Evolutionary conservation across 768 basidiomycete species (phyloP).

Genomic region (Russula sp.): DNA sequence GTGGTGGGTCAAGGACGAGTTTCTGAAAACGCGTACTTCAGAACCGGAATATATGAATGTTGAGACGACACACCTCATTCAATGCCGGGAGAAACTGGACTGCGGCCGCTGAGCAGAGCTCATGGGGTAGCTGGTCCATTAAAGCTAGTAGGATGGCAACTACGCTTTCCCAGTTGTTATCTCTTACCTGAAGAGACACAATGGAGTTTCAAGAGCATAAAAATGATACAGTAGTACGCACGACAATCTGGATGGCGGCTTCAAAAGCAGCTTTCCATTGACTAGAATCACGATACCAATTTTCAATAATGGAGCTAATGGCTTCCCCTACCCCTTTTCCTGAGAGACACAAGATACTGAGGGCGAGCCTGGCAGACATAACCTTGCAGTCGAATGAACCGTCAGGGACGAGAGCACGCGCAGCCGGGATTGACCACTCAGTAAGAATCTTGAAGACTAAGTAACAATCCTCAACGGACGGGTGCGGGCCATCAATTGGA

Average conservation of each 20-base stretch:
- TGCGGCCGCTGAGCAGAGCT: slow-evolving; percentile 44
- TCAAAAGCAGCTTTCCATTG: slow-evolving; percentile 28
- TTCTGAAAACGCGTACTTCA: slow-evolving; percentile 37
- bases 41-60: background rate
- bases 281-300: slow-evolving; percentile 36
- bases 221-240: slow-evolving; percentile 8
- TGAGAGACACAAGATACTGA: slow-evolving; percentile 41
- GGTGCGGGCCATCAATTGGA: slow-evolving; percentile 28
- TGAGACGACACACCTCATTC: slow-evolving; percentile 45
- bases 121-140: slow-evolving; percentile 48
- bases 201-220: background rate
- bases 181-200: slow-evolving; percentile 37
- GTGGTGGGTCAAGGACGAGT: slow-evolving; percentile 52
- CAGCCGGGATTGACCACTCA: slow-evolving; percentile 49
- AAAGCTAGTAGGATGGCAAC: slow-evolving; percentile 44
- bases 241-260: slow-evolving; percentile 19
- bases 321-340: slow-evolving; percentile 25
- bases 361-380: slow-evolving; percentile 43
- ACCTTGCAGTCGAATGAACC: slow-evolving; percentile 40
- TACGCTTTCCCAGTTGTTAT: slow-evolving; percentile 45
- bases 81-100: slow-evolving; percentile 45
- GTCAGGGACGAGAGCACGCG: slow-evolving; percentile 40
- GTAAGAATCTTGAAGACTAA: slow-evolving; percentile 42
- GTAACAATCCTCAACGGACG: slow-evolving; percentile 33
- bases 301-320: slow-evolving; percentile 29